Conservation (phyloP, 225 moss, liverwort and hornwort species). For the Lunularia cruciata region DNA sequence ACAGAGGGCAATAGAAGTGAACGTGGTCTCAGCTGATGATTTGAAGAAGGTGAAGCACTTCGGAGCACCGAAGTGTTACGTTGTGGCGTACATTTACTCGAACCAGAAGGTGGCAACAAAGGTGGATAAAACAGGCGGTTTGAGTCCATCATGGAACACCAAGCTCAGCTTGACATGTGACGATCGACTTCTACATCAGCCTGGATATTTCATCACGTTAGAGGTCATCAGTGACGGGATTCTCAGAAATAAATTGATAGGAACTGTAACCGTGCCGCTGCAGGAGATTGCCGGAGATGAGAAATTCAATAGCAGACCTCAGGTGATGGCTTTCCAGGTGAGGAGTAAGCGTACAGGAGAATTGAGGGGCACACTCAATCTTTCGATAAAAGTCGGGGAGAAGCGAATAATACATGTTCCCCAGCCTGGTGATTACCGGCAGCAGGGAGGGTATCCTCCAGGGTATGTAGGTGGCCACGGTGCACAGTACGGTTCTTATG, state of each 20-base stretch:
- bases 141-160: conserved; percentile 67
- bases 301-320: conserved; percentile 18
- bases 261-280: conserved; percentile 53
- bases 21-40: conserved; percentile 51
- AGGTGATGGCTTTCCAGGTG: conserved; percentile 38
- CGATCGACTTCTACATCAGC: conserved; percentile 46
- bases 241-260: conserved; percentile 51
- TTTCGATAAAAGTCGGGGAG: conserved; percentile 56
- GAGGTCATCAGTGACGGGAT: conserved; percentile 62
- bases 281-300: conserved; percentile 32
- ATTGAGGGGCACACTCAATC: conserved; percentile 50
- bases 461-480: conserved; percentile 14
- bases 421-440: background rate
- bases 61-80: conserved; percentile 52
- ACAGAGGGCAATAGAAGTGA: conserved; percentile 33
- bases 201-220: conserved; percentile 46
- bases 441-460: background rate
- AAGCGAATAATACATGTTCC: conserved; percentile 7
- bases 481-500: background rate
- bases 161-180: conserved; percentile 52
- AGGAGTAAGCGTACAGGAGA: conserved; percentile 54
- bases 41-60: conserved; percentile 56
- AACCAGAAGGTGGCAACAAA: conserved; percentile 43
- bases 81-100: conserved; percentile 57
- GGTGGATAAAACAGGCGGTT: conserved; percentile 51